These are phyloP conservation scores for Chytriomyces sp. DNA, from an alignment of 192 early-diverging fungal genomes.

Conservation along the genomic window DNA sequence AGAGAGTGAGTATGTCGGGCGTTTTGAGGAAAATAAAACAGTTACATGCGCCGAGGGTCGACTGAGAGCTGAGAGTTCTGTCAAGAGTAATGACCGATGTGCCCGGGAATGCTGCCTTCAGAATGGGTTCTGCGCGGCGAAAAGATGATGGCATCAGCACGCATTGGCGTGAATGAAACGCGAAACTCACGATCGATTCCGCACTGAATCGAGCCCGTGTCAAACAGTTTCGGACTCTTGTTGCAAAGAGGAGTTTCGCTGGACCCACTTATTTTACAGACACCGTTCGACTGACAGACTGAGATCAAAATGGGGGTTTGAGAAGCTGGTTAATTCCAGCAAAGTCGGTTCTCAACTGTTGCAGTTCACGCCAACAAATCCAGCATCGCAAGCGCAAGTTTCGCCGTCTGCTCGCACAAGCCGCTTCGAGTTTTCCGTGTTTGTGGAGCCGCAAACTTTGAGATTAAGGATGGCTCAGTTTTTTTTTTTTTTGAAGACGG, in stretches of 20 bases:
- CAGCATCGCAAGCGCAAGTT: slow-evolving; percentile 14
- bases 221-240: slow-evolving; percentile 15
- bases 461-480: background rate
- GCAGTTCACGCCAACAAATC: slow-evolving; percentile 26
- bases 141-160: background rate
- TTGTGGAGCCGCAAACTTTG: slow-evolving; percentile 29
- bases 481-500: background rate
- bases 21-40: background rate
- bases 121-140: slow-evolving; percentile 5
- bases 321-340: background rate
- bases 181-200: slow-evolving; percentile 16
- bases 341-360: slow-evolving; percentile 17
- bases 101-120: slow-evolving; percentile 17
- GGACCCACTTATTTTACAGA: slow-evolving; percentile 7
- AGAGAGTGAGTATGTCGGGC: background rate
- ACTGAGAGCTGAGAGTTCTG: background rate
- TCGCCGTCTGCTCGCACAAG: slow-evolving; percentile 1
- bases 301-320: background rate
- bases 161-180: background rate
- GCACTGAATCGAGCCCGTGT: slow-evolving; percentile 31
- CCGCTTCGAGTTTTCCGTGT: slow-evolving; percentile 4
- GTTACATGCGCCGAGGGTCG: slow-evolving; percentile 9
- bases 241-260: slow-evolving; percentile 37
- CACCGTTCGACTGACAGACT: slow-evolving; percentile 2
- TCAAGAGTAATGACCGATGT: slow-evolving; percentile 9